phyloP scores from a whole-genome alignment of 768 basidiomycete genomes.

The Suillus lakei region DNA sequence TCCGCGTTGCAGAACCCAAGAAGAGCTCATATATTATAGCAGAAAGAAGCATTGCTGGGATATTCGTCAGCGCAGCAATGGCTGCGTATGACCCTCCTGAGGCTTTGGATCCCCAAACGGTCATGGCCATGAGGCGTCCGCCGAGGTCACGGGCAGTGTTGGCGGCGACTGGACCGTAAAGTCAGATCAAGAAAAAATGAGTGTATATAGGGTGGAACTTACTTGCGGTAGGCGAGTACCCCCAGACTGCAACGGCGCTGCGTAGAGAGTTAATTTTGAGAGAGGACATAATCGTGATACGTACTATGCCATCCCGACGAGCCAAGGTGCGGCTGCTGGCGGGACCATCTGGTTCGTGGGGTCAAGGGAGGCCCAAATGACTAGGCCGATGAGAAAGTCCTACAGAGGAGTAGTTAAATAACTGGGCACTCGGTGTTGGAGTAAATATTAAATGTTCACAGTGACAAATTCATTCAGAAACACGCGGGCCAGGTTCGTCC shows the following conservation, averaged over 20 bases:
- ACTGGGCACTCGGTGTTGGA: not conserved
- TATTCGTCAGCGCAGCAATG: slow-evolving; percentile 66
- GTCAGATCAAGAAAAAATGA: not conserved
- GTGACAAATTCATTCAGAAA: slow-evolving; percentile 46
- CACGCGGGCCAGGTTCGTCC: slow-evolving; percentile 33
- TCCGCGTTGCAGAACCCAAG: slow-evolving; percentile 61
- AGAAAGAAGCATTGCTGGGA: slow-evolving; percentile 64
- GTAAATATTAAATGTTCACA: slow-evolving; percentile 27
- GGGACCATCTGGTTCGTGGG: slow-evolving; percentile 63
- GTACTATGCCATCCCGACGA: slow-evolving; percentile 65
- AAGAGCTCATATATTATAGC: slow-evolving; percentile 59
- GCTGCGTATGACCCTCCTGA: slow-evolving; percentile 62
- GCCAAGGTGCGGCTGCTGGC: slow-evolving; percentile 53
- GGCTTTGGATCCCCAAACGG: slow-evolving; percentile 62
- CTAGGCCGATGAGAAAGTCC: slow-evolving; percentile 54
- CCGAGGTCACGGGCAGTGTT: slow-evolving; percentile 76
- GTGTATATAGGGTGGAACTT: slow-evolving; percentile 15
- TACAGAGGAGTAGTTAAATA: slow-evolving; percentile 13
- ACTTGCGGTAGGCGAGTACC: slow-evolving; percentile 57
- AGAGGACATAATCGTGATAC: slow-evolving; percentile 21
- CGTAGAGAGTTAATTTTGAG: not conserved
- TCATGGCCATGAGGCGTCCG: slow-evolving; percentile 61
- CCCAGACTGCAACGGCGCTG: slow-evolving; percentile 65
- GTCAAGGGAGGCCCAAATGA: slow-evolving; percentile 58
- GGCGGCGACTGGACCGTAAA: slow-evolving; percentile 48